Evolutionary conservation across 306 rosid genomes (phyloP).

Genomic region (Corylus americana): DNA sequence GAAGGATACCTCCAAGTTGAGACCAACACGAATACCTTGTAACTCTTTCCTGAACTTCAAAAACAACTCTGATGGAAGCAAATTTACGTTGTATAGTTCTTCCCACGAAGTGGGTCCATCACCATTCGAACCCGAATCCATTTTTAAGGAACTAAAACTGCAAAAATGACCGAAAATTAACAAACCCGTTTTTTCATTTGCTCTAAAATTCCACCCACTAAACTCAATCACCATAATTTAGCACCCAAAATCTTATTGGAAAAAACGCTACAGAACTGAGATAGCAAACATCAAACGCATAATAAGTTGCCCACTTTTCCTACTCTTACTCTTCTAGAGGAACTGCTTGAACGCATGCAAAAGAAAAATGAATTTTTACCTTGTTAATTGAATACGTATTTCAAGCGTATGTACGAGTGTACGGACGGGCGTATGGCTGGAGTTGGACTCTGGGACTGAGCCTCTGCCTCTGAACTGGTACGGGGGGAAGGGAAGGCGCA

Average conservation of each 20-base stretch:
- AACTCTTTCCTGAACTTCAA: conserved; percentile 79
- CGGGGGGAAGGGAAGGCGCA: neutral
- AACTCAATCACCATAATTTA: neutral
- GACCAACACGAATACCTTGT: conserved; percentile 78
- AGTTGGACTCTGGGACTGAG: neutral
- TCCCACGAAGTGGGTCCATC: conserved; percentile 77
- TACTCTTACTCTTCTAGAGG: neutral
- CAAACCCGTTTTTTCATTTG: neutral
- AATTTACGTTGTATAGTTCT: conserved; percentile 64
- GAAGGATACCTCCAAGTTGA: conserved; percentile 74
- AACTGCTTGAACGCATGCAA: neutral
- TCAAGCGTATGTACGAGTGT: neutral
- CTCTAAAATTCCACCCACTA: neutral
- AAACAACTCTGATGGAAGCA: conserved; percentile 78
- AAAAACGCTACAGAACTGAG: neutral
- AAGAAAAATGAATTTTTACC: neutral
- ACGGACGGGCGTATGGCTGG: neutral
- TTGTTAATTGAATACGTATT: neutral
- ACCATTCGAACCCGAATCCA: conserved; percentile 54
- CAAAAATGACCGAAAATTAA: conserved; percentile 17
- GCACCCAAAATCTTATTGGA: neutral
- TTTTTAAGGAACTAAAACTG: conserved; percentile 23
- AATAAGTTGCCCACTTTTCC: neutral
- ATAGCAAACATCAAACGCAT: neutral
- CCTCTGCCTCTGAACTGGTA: neutral